Base-by-base conservation (phyloP, 2,329 filamentous ascomycete species). In the Epichloe sp. region DNA sequence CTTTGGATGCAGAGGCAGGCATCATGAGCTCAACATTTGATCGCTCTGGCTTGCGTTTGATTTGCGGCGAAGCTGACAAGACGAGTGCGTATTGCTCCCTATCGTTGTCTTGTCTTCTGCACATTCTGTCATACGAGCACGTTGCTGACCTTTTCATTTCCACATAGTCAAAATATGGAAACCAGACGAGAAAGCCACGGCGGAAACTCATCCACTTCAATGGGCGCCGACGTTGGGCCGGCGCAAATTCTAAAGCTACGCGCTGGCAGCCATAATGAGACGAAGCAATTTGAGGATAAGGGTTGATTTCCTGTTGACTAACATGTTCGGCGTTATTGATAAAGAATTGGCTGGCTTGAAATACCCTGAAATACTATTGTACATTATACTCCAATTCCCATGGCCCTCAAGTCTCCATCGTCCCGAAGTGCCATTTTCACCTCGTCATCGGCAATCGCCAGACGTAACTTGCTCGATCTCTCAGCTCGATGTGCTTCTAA, bases 21-120 rank as follows among this genome's bases (percentile, higher is more conserved):
- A 82, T 98, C 59, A 95, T 98, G 85, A 88, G 86, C 63, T 89
- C 87, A 14, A 95, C 85, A 0, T 98, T 95, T 63, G 93, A 98
- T 63, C 79, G 79, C 54, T 95, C 90, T 0, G 93, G 93, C 0
- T 64, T 96, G 62, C 80, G 93, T 58, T 73, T 98, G 59, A 95
- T 98, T 56, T 90, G 86, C 19, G 94, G 94, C 44, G 93, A 98
- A 70, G 88, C 89, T 5, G 93, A 98, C 66, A 98, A 98, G 77
- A 95, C 90, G 0, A 95, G 77, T 80, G 65, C 67, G 76, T 69
- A 15, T 42, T 26, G 11, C 14, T 17, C 31, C 6, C 10, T 36
- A 2, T 26, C 11, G 41, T 15, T 1, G 2, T 19, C 8, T 38
- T 5, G 19, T 12, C 7, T 15, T 3, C 15, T 8, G 10, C 21